Evolutionary conservation across 148 eudicot species (phyloP).

Genomic region (Fallopia convolvulus): DNA sequence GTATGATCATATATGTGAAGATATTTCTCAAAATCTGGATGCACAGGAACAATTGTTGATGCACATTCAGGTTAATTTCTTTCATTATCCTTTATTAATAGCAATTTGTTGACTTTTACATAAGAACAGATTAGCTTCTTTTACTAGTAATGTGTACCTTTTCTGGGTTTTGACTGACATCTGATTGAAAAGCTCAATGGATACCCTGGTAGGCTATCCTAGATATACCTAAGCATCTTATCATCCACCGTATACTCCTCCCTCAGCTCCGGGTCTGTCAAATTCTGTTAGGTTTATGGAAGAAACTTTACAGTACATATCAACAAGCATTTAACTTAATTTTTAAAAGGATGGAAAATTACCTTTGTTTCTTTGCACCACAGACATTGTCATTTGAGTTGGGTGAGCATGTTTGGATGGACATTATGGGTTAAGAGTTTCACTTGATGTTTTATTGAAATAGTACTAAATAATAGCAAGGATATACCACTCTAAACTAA

Average conservation of each 20-base stretch:
- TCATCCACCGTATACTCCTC: too few species aligned
- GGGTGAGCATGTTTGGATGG: not conserved
- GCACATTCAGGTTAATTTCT: conserved; percentile 68
- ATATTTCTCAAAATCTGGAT: conserved; percentile 69
- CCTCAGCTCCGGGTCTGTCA: too few species aligned
- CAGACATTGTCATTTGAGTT: not conserved
- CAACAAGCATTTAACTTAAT: not conserved
- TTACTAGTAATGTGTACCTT: not conserved
- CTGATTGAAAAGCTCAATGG: too few species aligned
- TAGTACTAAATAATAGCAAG: not conserved
- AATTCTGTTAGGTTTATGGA: not conserved
- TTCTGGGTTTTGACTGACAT: not conserved
- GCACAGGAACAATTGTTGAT: conserved; percentile 75
- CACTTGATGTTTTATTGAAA: not conserved
- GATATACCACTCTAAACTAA: not conserved
- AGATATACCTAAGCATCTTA: too few species aligned
- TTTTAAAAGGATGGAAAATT: not conserved
- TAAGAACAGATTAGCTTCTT: not conserved
- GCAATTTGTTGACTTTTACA: not conserved
- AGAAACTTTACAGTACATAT: not conserved
- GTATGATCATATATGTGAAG: conserved; percentile 72
- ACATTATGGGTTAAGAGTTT: not conserved
- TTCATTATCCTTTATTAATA: not conserved
- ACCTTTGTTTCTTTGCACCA: not conserved
- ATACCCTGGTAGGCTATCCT: too few species aligned